Evolutionary conservation across 768 basidiomycete genomes (phyloP), one percentile per base, ranked within the genome.

Genomic region (Termitomyces bulborhizus): DNA sequence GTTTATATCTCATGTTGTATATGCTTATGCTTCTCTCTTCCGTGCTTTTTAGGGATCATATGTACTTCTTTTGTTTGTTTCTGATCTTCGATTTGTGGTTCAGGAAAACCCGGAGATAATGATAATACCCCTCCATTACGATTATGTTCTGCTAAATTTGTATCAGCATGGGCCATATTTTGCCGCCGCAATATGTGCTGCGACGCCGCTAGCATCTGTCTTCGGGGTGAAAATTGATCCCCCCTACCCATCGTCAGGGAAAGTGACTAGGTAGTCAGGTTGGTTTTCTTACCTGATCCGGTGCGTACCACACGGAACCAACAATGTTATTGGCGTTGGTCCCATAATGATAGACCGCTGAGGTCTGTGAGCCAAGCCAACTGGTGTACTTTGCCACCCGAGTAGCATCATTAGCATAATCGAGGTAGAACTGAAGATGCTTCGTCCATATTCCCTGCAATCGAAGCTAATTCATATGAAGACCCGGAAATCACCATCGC

Each of bases 381-480:
- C 55, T 42, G 41, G 64, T 66, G 59, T 81, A 82, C 58, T 77
- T 79, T n/a, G 69, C 69, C 0, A 64, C 70, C 15, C 78, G 73
- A 27, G 70, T 62, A 18, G 72, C 15, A 55, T 78, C 72, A 41
- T 74, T 71, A 32, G 74, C 80, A 46, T 47, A 58, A 57, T 80
- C 78, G 29, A 82, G 69, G 61, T 81, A 80, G 57, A 71, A 80
- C 46, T 75, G 73, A 5, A 81, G 56, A 49, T 79, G 76, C 46
- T 82, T 82, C 15, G 71, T 80, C 77, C 79, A 80, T 16, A 81
- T 56, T 13, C 80, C 78, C 77, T 78, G 55, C 21, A 34, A 46
- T 43, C 32, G 42, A n/a, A 4, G n/a, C 13, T 31, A 4, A 27
- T 36, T 32, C 3, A 21, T 36, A 51, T 27, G 26, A 53, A 26